phyloP scores from a whole-genome alignment of 2,329 filamentous ascomycete species.

The Monilinia polystroma region DNA sequence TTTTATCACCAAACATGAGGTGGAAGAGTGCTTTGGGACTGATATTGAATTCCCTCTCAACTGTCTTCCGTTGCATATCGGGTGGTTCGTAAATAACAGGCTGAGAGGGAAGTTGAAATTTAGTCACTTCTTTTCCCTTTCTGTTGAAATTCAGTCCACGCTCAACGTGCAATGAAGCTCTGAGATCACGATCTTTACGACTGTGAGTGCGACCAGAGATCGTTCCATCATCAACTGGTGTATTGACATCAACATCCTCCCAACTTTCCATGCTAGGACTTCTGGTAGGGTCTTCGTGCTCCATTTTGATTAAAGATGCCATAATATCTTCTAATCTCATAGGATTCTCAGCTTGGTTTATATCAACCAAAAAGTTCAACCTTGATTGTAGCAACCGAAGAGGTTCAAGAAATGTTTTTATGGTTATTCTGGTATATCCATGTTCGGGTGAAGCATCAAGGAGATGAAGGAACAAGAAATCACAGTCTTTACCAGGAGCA shows the following conservation, averaged over 20 bases:
- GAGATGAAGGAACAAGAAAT: conserved; percentile 85
- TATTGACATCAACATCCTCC: conserved; percentile 72
- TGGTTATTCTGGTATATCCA: conserved; percentile 59
- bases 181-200: conserved; percentile 50
- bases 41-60: conserved; percentile 82
- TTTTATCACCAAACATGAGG: conserved; percentile 94
- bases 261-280: conserved; percentile 84
- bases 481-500: conserved; percentile 84
- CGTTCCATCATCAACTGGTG: conserved; percentile 59
- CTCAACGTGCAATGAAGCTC: conserved; percentile 60
- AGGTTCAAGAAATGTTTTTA: conserved; percentile 92
- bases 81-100: conserved; percentile 82
- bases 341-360: conserved; percentile 70
- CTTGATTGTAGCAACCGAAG: conserved; percentile 77
- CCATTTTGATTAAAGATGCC: conserved; percentile 70
- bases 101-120: conserved; percentile 78
- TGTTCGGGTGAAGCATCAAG: conserved; percentile 32
- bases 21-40: conserved; percentile 95
- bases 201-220: conserved; percentile 40
- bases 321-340: conserved; percentile 69
- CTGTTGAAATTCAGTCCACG: conserved; percentile 53
- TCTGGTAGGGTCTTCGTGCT: conserved; percentile 57
- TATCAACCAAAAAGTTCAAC: conserved; percentile 81
- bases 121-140: conserved; percentile 44
- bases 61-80: conserved; percentile 71